Base-by-base conservation (phyloP, 169 alveolate genomes). In the Plasmodium malariae region DNA sequence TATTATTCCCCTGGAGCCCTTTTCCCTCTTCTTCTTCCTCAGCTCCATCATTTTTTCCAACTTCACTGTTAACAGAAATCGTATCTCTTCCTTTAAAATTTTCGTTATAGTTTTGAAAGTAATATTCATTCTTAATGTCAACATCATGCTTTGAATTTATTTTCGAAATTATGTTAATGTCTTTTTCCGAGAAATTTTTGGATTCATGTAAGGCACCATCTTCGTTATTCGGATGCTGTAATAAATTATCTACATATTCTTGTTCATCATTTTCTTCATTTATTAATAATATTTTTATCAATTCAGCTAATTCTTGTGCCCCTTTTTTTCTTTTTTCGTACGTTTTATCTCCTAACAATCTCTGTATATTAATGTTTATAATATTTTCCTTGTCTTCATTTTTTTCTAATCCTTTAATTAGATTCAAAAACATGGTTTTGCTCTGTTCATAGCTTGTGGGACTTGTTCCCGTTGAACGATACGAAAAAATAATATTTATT, bases 291-390 rank as follows among this genome's bases (percentile, higher is more conserved):
- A 80, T 54, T 65, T 80, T 80, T 30, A 80, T 48, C 4, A 36
- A 55, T 19, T 80, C 90, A 0, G 90, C 90, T 14, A 80, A 24
- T 49, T 80, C 90, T 48, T 80, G 90, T 24, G 90, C 90, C 1
- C 90, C 90, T 21, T 80, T 65, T 49, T 80, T 80, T 37, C 90
- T 80, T 71, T 80, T 80, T n/a, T 80, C 90, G 21, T 80, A 80
- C 30, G 90, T 60, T 67, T 80, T 80, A 57, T 80, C 90, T 14
- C 70, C 90, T 34, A 80, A 45, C n/a, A 80, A 36, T 67, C 34
- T 80, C 9, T 80, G 90, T 19, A 68, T 80, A 21, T 30, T 80
- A 19, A 49, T n/a, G 19, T 51, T 80, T 54, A 80, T 68, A 7
- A 80, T 48, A 57, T 80, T 71, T 26, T 80, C 90, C 17, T 80